phyloP scores from a whole-genome alignment of 2,329 filamentous ascomycete genomes.

The Pseudopyricularia cyperi region DNA sequence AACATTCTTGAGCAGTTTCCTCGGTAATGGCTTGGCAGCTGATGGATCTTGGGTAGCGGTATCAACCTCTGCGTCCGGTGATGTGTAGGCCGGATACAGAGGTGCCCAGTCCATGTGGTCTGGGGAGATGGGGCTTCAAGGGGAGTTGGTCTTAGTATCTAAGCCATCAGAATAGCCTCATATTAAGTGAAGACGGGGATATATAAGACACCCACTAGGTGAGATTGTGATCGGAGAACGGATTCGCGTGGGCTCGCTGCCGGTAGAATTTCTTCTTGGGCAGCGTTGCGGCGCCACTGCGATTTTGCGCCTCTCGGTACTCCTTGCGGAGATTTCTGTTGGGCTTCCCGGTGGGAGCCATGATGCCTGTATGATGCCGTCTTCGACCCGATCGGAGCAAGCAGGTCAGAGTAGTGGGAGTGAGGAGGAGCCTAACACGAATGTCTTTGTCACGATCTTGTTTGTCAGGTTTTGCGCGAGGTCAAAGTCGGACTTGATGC shows the following conservation, averaged over 20 bases:
- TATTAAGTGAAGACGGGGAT: no score
- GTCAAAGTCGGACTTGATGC: neutral
- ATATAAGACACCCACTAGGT: slow-evolving; percentile 53
- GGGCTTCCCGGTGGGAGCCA: slow-evolving; percentile 28
- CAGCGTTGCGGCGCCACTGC: slow-evolving; percentile 44
- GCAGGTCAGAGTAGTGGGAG: no score
- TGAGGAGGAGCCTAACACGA: no score
- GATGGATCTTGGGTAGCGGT: slow-evolving; percentile 1
- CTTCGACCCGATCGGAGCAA: no score
- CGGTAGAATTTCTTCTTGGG: slow-evolving; percentile 95
- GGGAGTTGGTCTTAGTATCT: neutral
- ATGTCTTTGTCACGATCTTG: neutral
- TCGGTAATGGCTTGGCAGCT: slow-evolving; percentile 6
- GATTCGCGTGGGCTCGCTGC: slow-evolving; percentile 93
- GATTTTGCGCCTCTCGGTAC: slow-evolving; percentile 43
- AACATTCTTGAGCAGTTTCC: slow-evolving; percentile 51
- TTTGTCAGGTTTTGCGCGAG: neutral
- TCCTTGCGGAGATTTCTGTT: slow-evolving; percentile 55
- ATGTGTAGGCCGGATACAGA: slow-evolving; percentile 64
- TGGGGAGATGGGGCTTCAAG: slow-evolving; percentile 58
- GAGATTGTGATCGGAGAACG: slow-evolving; percentile 87
- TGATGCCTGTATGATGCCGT: slow-evolving; percentile 13
- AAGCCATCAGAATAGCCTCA: neutral
- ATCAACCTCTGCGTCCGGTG: slow-evolving; percentile 2
- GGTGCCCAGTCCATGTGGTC: slow-evolving; percentile 82